A percentile compares a stretch with the other conserved stretches of the same genome.
phyloP scores from a whole-genome alignment of 805 yeast species.

The Debaryomyces prosopidis region DNA sequence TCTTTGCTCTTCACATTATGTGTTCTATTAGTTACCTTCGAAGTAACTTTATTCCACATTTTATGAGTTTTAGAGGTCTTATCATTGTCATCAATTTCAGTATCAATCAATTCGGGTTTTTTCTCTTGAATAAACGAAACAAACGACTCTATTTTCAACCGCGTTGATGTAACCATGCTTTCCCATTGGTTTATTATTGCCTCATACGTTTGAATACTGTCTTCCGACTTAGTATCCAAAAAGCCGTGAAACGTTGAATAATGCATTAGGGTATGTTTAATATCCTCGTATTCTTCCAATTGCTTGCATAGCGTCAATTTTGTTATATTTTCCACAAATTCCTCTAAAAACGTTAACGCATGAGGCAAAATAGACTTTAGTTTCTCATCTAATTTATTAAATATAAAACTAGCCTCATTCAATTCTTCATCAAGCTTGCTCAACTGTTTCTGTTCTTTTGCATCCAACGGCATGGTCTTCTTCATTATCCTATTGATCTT shows the following conservation, averaged over 20 bases:
- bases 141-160: conserved; percentile 40
- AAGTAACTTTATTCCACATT: conserved; percentile 28
- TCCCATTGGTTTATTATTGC: conserved; percentile 42
- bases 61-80: conserved; percentile 22
- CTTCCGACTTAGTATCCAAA: conserved; percentile 12
- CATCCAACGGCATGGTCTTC: conserved; percentile 30
- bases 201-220: conserved; percentile 22
- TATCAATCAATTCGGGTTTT: conserved; percentile 37
- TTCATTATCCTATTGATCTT: conserved; percentile 39
- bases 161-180: conserved; percentile 30
- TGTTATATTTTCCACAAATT: conserved; percentile 46
- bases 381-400: conserved; percentile 38
- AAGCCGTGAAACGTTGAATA: conserved; percentile 27
- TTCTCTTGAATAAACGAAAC: conserved; percentile 27
- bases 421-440: conserved; percentile 28
- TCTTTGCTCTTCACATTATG: conserved; percentile 30
- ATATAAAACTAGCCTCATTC: conserved; percentile 29
- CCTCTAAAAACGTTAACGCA: conserved; percentile 45
- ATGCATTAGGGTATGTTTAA: conserved; percentile 20
- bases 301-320: conserved; percentile 40
- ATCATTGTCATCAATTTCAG: conserved; percentile 35
- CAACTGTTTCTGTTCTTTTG: conserved; percentile 38
- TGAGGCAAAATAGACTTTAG: conserved; percentile 48
- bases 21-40: conserved; percentile 15
- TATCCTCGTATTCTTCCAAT: conserved; percentile 28